Evolutionary conservation across 441 rosid species (phyloP).

Genomic region (Syzygium syzygioides): DNA sequence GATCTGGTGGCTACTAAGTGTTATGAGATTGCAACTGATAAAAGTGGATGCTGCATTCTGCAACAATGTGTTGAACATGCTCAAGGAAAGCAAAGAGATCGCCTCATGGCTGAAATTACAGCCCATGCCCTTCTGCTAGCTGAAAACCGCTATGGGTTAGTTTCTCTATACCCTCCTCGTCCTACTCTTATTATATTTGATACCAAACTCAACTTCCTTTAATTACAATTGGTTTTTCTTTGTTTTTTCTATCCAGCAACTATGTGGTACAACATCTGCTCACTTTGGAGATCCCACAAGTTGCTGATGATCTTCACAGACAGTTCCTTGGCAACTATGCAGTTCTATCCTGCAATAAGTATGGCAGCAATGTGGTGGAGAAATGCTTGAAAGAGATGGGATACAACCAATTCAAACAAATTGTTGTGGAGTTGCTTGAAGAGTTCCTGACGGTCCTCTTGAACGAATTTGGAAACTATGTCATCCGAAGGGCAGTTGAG

Average conservation of each 20-base stretch:
- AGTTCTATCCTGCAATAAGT: slow-evolving; percentile 29
- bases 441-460: slow-evolving; percentile 13
- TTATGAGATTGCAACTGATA: slow-evolving; percentile 25
- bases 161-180: background rate
- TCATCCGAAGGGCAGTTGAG: slow-evolving; percentile 26
- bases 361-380: slow-evolving; percentile 47
- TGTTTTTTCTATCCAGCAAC: slow-evolving; percentile 23
- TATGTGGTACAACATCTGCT: slow-evolving; percentile 44
- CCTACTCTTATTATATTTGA: background rate
- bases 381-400: slow-evolving; percentile 22
- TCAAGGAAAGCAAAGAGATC: slow-evolving; percentile 9
- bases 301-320: slow-evolving; percentile 1
- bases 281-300: slow-evolving; percentile 2
- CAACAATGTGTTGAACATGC: slow-evolving; percentile 18
- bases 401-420: slow-evolving; percentile 1
- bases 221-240: background rate
- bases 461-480: slow-evolving; percentile 36
- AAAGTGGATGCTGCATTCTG: slow-evolving; percentile 35
- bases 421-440: slow-evolving; percentile 25
- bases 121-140: slow-evolving; percentile 23
- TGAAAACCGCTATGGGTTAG: slow-evolving; percentile 32
- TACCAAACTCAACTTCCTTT: too few relatives aligned
- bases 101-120: slow-evolving; percentile 7
- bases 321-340: slow-evolving; percentile 21
- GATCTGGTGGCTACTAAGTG: slow-evolving; percentile 19